Conservation (phyloP, 208 protist species). For the Trypanosoma theileri region DNA sequence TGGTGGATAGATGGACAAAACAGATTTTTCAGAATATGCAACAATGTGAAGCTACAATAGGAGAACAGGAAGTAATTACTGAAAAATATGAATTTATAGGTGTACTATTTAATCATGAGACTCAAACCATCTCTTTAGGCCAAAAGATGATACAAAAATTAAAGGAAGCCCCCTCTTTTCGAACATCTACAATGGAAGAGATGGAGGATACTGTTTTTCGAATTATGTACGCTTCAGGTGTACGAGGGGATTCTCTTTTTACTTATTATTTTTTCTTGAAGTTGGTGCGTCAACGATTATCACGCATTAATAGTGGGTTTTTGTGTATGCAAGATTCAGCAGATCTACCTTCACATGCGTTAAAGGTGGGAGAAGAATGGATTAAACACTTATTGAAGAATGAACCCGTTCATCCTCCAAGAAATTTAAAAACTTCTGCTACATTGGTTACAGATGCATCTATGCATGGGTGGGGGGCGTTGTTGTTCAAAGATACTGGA, state of each 20-base stretch:
- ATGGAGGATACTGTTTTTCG: background rate
- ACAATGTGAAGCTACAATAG: background rate
- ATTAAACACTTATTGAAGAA: no score
- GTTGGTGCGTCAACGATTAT: no score
- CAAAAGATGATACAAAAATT: background rate
- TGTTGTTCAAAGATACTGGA: background rate
- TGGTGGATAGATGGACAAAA: background rate
- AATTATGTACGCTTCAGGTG: no score
- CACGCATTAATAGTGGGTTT: no score
- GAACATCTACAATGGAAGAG: background rate
- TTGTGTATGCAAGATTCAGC: no score
- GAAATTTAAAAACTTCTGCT: no score
- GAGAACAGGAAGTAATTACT: background rate
- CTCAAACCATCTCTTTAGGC: background rate
- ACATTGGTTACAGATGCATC: no score
- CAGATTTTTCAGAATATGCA: background rate
- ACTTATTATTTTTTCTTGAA: no score
- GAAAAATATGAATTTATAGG: constrained; percentile 5
- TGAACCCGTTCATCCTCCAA: no score
- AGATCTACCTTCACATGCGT: no score
- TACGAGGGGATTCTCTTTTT: no score
- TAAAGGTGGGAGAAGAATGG: no score
- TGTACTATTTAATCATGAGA: background rate
- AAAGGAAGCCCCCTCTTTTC: background rate
- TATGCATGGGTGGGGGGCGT: background rate